Evolutionary conservation across 148 eudicot species (phyloP), one percentile per base, ranked within the genome.

Genomic region (Chenopodium formosanum): DNA sequence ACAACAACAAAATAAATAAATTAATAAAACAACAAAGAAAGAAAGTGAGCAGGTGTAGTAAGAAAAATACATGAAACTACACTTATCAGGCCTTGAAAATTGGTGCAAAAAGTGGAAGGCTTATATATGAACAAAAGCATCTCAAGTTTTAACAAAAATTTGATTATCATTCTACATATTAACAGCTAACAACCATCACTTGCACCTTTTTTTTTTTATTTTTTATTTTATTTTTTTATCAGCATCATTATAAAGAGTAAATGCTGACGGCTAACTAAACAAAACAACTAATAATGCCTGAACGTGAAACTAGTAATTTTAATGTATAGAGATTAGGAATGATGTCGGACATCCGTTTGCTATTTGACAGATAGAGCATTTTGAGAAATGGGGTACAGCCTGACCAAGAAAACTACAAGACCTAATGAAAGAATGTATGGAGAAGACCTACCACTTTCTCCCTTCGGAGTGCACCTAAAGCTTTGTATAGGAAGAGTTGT

Each of bases 401-500:
- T 12, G 17, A 2, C 56, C 13, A 73, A 14, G 13, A 31, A 65
- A 52, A 1, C 9, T 52, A 66, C 44, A 23, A 58, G 19, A 46
- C 4, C 60, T 25, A 8, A 31, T 17, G 7, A n/a, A 8, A 77
- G 31, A 78, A 29, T 25, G 32, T 53, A 1, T 78, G 60, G 60
- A 79, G 8, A 71, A 50, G 60, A 81, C 88, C 80, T 73, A 93
- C 97, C 95, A 66, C 68, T 81, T 88, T 90, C 79, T 89, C 92
- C 82, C 91, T 93, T 69, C 86, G 89, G 72, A 93, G 84, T 10
- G 98, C 97, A 77, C 70, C 63, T 70, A 90, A 83, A 75, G 89
- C 89, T 68, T 68, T 92, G 88, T 11, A 79, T 69, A 78, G 98
- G 98, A 76, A 94, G 85, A 67, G 92, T 83, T n/a, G 86, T 47